Evolutionary conservation across 805 yeast genomes (phyloP).

Genomic region (Starmerella floris): DNA sequence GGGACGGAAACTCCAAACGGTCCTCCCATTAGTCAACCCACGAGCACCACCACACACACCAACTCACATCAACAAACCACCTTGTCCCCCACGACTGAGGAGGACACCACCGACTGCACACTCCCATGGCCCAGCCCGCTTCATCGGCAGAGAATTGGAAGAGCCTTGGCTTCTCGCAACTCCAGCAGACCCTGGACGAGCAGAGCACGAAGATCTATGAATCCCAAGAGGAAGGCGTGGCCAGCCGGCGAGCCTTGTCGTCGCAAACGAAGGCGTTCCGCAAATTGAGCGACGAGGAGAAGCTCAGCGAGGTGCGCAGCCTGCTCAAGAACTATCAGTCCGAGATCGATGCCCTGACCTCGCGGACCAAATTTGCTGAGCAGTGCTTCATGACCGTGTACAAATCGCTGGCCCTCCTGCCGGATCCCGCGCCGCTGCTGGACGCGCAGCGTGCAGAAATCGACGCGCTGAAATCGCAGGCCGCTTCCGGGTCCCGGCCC

Average conservation of each 20-base stretch:
- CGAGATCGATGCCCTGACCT: constrained; percentile 73
- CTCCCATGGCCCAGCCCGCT: not conserved
- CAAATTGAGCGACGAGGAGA: constrained; percentile 53
- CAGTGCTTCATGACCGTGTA: constrained; percentile 60
- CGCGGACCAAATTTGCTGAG: constrained; percentile 64
- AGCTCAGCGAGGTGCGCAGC: constrained; percentile 50
- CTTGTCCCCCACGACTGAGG: too few species aligned
- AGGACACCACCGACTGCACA: too few species aligned
- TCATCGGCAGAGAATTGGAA: constrained; percentile 40
- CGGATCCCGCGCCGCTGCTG: constrained; percentile 78
- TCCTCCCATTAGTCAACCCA: too few species aligned
- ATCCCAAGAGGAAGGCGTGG: constrained; percentile 52
- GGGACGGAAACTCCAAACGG: too few species aligned
- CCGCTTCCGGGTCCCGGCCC: not conserved
- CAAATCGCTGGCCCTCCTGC: constrained; percentile 70
- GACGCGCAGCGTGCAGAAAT: constrained; percentile 31
- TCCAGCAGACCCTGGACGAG: constrained; percentile 63
- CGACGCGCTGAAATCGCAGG: constrained; percentile 28
- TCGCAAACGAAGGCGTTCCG: constrained; percentile 74
- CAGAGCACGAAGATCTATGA: constrained; percentile 62
- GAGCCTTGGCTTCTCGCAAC: constrained; percentile 50
- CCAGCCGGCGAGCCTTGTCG: constrained; percentile 65
- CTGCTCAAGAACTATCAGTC: constrained; percentile 67
- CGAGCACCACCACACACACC: too few species aligned
- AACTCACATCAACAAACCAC: too few species aligned